Base-by-base conservation (phyloP, 495 filamentous ascomycete species). In the Pseudomonodictys pantanalensis region DNA sequence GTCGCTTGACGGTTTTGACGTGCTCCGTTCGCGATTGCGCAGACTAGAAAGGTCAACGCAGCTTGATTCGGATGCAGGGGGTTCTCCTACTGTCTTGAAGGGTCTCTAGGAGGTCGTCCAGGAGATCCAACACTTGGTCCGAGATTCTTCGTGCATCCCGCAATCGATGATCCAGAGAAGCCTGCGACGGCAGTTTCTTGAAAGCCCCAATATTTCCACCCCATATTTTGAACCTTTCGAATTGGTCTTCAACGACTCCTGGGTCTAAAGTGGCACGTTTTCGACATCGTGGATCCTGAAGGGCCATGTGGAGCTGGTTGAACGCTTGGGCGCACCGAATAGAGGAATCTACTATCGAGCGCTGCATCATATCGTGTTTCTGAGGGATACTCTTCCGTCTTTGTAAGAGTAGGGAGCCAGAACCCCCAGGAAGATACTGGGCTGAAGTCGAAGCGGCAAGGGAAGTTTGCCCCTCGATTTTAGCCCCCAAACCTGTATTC, bases 81-180 rank as follows among this genome's bases (percentile, higher is more conserved):
- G n/a, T n/a, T n/a, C n/a, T n/a, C 64, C 50, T 29, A 64, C 69
- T 50, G 41, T 69, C 56, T 28, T 65, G 52, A 6, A 71, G 54
- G 15, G 57, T 39, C 32, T 69, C 62, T 11, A 25, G 10, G 2
- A 71, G 51, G 41, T 68, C 67, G 15, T 65, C 56, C 5, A 71
- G 49, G 4, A 69, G 58, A 11, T 63, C 52, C 0, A 29, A n/a
- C 25, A 71, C 58, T 33, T 66, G 66, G 6, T 18, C 15, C 1
- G 58, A 47, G 12, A 71, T 49, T 44, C 58, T 59, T 8, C 60
- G 64, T 1, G 62, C 48, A 10, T 71, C 64, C 58, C 67, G 54
- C 11, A 72, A 41, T 24, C 69, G 54, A 49, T 59, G 58, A 35
- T 72, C 68, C 9, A 72, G 47, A 18, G 67, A 72, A 22, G 43